Conservation (phyloP, 306 rosid genomes). For the Lathyrus oleraceus region DNA sequence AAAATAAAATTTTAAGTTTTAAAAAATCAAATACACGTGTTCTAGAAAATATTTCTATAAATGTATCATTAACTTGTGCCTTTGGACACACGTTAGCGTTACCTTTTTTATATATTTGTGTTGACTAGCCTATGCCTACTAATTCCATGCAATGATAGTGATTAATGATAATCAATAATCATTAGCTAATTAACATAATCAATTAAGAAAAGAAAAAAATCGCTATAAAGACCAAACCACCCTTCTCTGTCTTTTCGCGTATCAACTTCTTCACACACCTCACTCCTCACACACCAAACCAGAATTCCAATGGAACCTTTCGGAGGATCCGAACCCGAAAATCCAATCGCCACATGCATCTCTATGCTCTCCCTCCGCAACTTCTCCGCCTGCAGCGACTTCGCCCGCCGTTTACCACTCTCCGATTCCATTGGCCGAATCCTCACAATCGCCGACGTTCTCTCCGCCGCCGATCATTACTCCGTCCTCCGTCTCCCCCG, state of each 20-base stretch:
- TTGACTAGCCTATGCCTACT: no score
- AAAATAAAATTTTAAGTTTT: no score
- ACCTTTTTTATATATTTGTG: no score
- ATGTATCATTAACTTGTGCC: no score
- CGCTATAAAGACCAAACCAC: conserved; percentile 14
- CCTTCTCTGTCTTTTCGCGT: background rate
- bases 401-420: conserved; percentile 41
- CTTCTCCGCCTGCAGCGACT: conserved; percentile 45
- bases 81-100: no score
- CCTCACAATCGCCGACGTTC: conserved; percentile 55
- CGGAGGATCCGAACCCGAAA: conserved; percentile 30
- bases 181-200: no score
- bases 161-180: no score
- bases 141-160: no score
- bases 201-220: background rate
- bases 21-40: no score
- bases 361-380: conserved; percentile 48
- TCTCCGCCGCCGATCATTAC: conserved; percentile 44
- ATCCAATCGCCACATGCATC: conserved; percentile 33
- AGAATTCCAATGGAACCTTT: conserved; percentile 23
- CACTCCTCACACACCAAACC: background rate
- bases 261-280: background rate
- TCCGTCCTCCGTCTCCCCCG: conserved; percentile 52
- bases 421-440: conserved; percentile 39
- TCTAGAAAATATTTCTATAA: no score